Evolutionary conservation across 225 moss, liverwort and hornwort genomes (phyloP).

Genomic region (Anthoceros angustus): DNA sequence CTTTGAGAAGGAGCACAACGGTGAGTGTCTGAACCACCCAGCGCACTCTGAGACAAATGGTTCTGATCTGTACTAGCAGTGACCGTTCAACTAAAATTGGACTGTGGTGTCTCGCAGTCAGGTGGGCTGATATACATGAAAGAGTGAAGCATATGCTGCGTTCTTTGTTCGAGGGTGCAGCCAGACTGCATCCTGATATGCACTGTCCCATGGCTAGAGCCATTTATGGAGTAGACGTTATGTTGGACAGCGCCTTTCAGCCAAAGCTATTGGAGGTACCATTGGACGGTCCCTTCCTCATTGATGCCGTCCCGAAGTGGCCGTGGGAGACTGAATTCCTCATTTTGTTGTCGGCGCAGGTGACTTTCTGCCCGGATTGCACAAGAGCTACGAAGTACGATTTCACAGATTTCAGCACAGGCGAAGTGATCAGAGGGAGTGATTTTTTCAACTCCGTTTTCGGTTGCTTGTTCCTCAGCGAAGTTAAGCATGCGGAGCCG

Average conservation of each 20-base stretch:
- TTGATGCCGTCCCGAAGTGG: background rate
- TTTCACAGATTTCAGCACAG: slow-evolving; percentile 53
- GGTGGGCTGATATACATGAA: slow-evolving; percentile 72
- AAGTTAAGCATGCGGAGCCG: slow-evolving; percentile 35
- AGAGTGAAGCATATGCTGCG: slow-evolving; percentile 48
- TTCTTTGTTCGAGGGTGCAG: slow-evolving; percentile 72
- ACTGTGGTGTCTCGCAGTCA: slow-evolving; percentile 29
- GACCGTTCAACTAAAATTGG: background rate
- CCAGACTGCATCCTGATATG: slow-evolving; percentile 66
- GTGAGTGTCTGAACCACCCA: slow-evolving; percentile 20
- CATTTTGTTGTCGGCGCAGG: slow-evolving; percentile 30
- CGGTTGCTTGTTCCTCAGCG: slow-evolving; percentile 67
- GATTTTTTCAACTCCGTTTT: slow-evolving; percentile 73
- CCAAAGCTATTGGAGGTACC: slow-evolving; percentile 92
- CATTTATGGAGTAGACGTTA: slow-evolving; percentile 92
- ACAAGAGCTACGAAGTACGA: slow-evolving; percentile 86
- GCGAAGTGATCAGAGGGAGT: slow-evolving; percentile 45
- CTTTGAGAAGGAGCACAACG: slow-evolving; percentile 88
- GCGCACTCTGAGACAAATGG: background rate
- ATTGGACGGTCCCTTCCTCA: background rate
- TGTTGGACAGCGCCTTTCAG: slow-evolving; percentile 66
- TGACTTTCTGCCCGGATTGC: slow-evolving; percentile 98
- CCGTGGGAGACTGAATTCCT: background rate
- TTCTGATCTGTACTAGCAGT: slow-evolving; percentile 1
- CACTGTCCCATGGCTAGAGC: slow-evolving; percentile 63